A percentile compares a stretch with the other conserved stretches of the same genome.
These are phyloP conservation scores for Malus fusca DNA, from an alignment of 306 rosid genomes.

Conservation along the genomic window DNA sequence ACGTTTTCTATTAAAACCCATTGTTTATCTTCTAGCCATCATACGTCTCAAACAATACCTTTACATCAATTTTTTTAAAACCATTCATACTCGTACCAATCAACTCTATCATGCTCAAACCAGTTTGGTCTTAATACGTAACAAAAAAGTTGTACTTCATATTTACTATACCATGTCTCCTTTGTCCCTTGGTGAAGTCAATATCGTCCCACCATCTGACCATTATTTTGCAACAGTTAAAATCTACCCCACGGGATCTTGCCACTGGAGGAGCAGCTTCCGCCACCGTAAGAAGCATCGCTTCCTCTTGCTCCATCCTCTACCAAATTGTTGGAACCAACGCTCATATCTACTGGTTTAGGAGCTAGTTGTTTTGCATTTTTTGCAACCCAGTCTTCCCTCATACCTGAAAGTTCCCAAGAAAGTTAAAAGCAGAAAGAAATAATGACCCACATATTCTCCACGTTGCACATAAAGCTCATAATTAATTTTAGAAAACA, in stretches of 20 bases:
- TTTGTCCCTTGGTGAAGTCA: too few relatives aligned
- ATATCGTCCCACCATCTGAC: too few relatives aligned
- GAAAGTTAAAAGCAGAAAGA: slow-evolving; percentile 17
- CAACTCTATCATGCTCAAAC: too few relatives aligned
- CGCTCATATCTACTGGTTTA: slow-evolving; percentile 25
- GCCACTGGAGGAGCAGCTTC: slow-evolving; percentile 24
- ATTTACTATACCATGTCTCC: too few relatives aligned
- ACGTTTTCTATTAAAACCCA: too few relatives aligned
- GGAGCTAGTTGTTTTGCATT: slow-evolving; percentile 26
- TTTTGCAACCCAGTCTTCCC: slow-evolving; percentile 53
- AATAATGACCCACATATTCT: slow-evolving; percentile 1
- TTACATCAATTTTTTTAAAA: too few relatives aligned
- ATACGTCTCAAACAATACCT: too few relatives aligned
- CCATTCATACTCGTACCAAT: too few relatives aligned
- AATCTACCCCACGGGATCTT: slow-evolving; percentile 45
- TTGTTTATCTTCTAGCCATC: too few relatives aligned
- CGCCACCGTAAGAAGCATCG: slow-evolving; percentile 38
- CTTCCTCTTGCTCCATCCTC: slow-evolving; percentile 45
- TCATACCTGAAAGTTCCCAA: slow-evolving; percentile 56
- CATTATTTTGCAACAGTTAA: background rate
- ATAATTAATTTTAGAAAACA: slow-evolving; percentile 18
- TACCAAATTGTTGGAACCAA: slow-evolving; percentile 17
- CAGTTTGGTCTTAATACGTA: too few relatives aligned
- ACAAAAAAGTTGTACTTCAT: too few relatives aligned
- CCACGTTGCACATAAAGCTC: background rate